Conservation (phyloP, 441 rosid species). For the Eruca vesicaria region DNA sequence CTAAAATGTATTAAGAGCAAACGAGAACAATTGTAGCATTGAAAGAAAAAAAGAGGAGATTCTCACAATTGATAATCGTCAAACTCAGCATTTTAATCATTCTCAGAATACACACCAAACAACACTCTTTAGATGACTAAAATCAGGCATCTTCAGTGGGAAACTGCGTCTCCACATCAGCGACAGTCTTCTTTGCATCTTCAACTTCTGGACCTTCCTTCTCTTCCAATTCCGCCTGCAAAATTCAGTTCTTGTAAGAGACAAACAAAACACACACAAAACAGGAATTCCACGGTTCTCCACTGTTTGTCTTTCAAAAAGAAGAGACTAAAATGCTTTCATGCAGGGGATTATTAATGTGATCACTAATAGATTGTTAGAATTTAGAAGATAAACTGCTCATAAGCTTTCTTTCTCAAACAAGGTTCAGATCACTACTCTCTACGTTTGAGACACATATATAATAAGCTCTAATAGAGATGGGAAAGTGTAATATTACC, state of each 20-base stretch:
- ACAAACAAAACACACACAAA: background rate
- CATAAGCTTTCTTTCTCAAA: background rate
- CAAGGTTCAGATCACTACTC: background rate
- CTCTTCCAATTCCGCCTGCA: slow-evolving; percentile 59
- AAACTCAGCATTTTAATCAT: background rate
- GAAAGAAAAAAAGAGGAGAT: background rate
- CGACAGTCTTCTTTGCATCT: slow-evolving; percentile 56
- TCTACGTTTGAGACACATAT: background rate
- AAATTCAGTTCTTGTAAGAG: slow-evolving; percentile 16
- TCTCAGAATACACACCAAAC: slow-evolving; percentile 14
- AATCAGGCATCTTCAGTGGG: slow-evolving; percentile 50
- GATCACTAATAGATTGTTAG: background rate
- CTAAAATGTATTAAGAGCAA: slow-evolving; percentile 6
- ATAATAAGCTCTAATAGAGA: background rate
- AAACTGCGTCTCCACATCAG: slow-evolving; percentile 55
- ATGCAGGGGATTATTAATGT: background rate
- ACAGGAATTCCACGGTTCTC: background rate
- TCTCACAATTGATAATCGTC: background rate
- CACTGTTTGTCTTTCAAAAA: background rate
- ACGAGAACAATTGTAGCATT: background rate
- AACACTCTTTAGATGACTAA: background rate
- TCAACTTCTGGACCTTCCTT: slow-evolving; percentile 58
- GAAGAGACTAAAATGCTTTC: background rate
- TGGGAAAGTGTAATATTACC: slow-evolving; percentile 42
- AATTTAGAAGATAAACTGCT: background rate